Evolutionary conservation across 192 early-diverging fungal species (phyloP), one percentile per base, ranked within the genome.

Genomic region (Gigaspora rosea): DNA sequence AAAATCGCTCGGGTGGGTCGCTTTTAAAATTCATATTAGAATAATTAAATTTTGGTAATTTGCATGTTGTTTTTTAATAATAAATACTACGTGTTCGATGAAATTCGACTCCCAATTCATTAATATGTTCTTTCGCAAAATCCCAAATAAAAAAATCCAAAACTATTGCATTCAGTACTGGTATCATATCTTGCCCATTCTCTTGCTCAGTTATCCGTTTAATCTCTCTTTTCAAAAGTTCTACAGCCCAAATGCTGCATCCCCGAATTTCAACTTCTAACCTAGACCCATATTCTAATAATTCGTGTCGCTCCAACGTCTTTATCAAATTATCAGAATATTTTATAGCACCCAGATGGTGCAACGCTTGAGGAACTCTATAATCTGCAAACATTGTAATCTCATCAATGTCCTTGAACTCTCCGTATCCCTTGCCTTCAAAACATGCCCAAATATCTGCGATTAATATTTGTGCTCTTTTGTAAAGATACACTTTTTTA

Each of bases 381-480:
- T 94, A 95, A 78, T 95, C 94, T 5, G 94, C 94, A 91, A 95
- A 95, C 92, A 95, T 95, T 13, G 94, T 95, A 46, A 95, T 87
- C 13, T 82, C 57, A 75, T 93, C 90, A 81, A 95, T 94, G 74
- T 94, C 92, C 33, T 84, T 59, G 78, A 95, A 94, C 8, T 76
- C 27, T 1, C 94, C 92, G 47, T 78, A 73, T 0, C 80, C 78
- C 63, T 81, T 35, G 49, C 91, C 92, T 79, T 94, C 92, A 78
- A 94, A 95, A 77, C 93, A 94, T 18, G 92, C 93, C 94, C 87
- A 95, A 20, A 94, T 76, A 77, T 95, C 94, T 49, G 93, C 94
- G 2, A 93, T 89, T 49, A 95, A 84, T 65, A 95, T 95, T 82
- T 95, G 94, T 18, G 91, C 91, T 33, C 94, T 80, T 85, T 95